Percentiles rank a stretch among this genome's conserved stretches.
phyloP scores from a whole-genome alignment of 148 eudicot genomes.

The Cornus florida region DNA sequence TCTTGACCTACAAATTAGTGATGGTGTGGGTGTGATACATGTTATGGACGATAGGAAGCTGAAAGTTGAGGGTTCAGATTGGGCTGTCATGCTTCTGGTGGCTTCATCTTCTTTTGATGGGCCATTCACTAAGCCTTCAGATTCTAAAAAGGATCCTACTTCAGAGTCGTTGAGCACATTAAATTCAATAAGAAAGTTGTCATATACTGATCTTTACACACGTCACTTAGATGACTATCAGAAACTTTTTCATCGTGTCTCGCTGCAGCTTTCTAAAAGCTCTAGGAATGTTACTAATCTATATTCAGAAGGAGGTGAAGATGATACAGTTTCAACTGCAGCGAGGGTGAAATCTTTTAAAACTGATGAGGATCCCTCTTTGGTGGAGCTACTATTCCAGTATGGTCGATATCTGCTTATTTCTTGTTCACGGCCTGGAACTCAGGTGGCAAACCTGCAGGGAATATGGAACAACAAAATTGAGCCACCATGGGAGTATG shows the following conservation, averaged over 20 bases:
- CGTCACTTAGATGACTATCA: slow-evolving; percentile 88
- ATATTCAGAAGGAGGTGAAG: slow-evolving; percentile 10
- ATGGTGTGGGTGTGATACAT: slow-evolving; percentile 32
- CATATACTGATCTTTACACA: slow-evolving; percentile 57
- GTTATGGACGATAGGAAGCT: slow-evolving; percentile 52
- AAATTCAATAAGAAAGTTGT: slow-evolving; percentile 33
- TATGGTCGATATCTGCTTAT: slow-evolving; percentile 86
- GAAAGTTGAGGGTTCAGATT: slow-evolving; percentile 64
- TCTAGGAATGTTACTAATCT: slow-evolving; percentile 8
- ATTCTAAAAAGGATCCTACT: slow-evolving; percentile 60
- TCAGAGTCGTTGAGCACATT: slow-evolving; percentile 43
- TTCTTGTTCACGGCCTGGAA: slow-evolving; percentile 78
- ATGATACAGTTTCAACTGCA: slow-evolving; percentile 43
- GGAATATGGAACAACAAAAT: slow-evolving; percentile 80
- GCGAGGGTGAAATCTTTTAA: slow-evolving; percentile 72
- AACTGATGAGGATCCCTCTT: slow-evolving; percentile 77
- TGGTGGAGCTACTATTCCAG: slow-evolving; percentile 81
- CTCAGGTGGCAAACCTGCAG: slow-evolving; percentile 80
- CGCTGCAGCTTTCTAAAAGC: slow-evolving; percentile 66
- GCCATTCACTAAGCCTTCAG: slow-evolving; percentile 64
- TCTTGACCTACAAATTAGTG: slow-evolving; percentile 61
- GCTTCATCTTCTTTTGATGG: slow-evolving; percentile 80
- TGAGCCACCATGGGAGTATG: slow-evolving; percentile 75
- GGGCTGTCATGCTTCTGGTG: slow-evolving; percentile 59
- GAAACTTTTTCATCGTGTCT: slow-evolving; percentile 70